Evolutionary conservation across 78 protist species (phyloP).

Genomic region (Creolimax fragrantissima): DNA sequence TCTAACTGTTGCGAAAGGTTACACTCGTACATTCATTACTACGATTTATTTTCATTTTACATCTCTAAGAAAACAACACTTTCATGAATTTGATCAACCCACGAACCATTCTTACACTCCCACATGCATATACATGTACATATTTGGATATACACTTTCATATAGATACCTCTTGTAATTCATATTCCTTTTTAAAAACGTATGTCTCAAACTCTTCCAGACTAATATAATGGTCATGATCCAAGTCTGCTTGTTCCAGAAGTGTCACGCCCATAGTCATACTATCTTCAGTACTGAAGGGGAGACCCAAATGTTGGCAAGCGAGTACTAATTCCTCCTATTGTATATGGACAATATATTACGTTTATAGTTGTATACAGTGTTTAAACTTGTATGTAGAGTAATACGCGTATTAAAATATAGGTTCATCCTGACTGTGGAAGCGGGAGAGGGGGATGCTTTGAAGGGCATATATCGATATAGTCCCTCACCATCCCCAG

Average conservation of each 20-base stretch:
- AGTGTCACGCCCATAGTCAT: not conserved
- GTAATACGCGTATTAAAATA: not conserved
- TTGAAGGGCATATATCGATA: no score
- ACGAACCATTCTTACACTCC: not conserved
- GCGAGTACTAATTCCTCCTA: not conserved
- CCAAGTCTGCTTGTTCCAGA: not conserved
- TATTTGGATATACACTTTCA: not conserved
- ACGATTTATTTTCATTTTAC: not conserved
- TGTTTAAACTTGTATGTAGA: not conserved
- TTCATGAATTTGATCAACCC: not conserved
- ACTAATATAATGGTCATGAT: not conserved
- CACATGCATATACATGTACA: not conserved
- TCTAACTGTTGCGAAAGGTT: not conserved
- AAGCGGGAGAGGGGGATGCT: no score
- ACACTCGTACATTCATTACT: not conserved
- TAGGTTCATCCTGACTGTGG: not conserved
- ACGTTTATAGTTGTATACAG: not conserved
- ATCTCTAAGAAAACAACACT: not conserved
- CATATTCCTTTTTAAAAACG: not conserved
- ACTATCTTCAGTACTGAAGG: not conserved
- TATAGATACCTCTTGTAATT: not conserved
- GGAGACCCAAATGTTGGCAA: not conserved
- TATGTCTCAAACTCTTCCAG: not conserved
- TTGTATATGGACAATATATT: not conserved
- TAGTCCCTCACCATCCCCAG: not conserved